Evolutionary conservation across 2,329 filamentous ascomycete species (phyloP), one percentile per base, ranked within the genome.

Genomic region (Cordyceps militaris): DNA sequence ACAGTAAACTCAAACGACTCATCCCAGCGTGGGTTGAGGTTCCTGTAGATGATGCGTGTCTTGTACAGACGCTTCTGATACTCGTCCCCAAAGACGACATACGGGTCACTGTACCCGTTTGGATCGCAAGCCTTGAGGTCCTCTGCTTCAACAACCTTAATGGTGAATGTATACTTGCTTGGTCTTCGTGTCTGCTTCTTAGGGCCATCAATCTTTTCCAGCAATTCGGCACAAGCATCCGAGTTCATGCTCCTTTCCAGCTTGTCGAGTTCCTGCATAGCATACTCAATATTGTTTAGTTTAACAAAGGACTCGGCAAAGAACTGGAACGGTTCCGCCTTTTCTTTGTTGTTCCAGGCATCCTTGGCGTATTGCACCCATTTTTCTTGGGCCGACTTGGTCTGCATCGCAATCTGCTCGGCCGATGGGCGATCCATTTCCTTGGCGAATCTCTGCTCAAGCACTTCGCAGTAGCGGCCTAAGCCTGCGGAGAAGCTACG

Each of bases 101-200:
- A 99, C 0, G 94, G 94, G 73, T 99, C 94, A 69, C 93, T 97
- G 63, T 88, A 84, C 36, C 94, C 94, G 66, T 89, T 95, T 64
- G 96, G 86, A 71, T 99, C 94, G 69, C 94, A 97, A n/a, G 94
- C 91, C 73, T 97, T 97, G 65, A 99, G 79, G 66, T 99, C 94
- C 73, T 99, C 94, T 9, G 90, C 94, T 73, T 99, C 94, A 26
- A 99, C 92, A 59, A 99, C 92, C 75, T 99, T 99, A 74, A 99
- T 92, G 0, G 94, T 97, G 73, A 99, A 99, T 57, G 97, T 92
- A 69, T 96, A 97, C 69, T 95, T 97, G 61, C 85, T 88, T 43
- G 87, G 84, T 65, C 85, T 87, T 65, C 85, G 85, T 57, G 74
- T 69, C 61, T 79, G 76, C 67, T 85, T 84, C 55, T 83, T 79